A percentile compares a stretch with the other conserved stretches of the same genome.
phyloP scores from a whole-genome alignment of 2,329 filamentous ascomycete species.

The Xylaria sp. region DNA sequence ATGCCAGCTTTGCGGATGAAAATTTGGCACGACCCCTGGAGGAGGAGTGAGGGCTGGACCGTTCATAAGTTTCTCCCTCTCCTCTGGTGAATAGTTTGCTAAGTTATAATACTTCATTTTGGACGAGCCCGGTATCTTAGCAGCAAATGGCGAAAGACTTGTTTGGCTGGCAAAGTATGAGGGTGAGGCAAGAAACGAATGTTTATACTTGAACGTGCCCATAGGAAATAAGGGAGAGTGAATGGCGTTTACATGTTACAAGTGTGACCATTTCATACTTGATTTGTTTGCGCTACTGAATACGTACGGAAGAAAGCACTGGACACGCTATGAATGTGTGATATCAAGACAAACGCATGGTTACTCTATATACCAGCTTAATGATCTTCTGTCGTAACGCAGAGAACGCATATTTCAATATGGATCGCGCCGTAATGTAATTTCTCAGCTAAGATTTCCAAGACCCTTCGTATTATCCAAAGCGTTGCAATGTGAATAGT shows the following conservation, averaged over 20 bases:
- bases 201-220: background rate
- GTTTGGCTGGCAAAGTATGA: background rate
- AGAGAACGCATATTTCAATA: background rate
- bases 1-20: conserved; percentile 34
- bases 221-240: background rate
- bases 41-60: conserved; percentile 33
- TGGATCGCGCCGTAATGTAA: background rate
- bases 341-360: background rate
- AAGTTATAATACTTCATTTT: background rate
- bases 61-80: conserved; percentile 19
- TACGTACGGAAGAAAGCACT: background rate
- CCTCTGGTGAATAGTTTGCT: background rate
- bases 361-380: background rate
- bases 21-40: conserved; percentile 27
- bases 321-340: background rate
- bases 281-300: background rate
- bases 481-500: background rate
- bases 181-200: background rate
- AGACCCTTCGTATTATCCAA: background rate
- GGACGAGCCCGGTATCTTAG: background rate
- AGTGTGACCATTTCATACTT: background rate
- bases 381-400: too few relatives aligned
- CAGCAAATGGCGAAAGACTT: background rate
- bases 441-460: background rate
- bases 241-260: background rate